Base-by-base conservation (phyloP, 2,329 filamentous ascomycete species). In the Epichloe sylvatica region DNA sequence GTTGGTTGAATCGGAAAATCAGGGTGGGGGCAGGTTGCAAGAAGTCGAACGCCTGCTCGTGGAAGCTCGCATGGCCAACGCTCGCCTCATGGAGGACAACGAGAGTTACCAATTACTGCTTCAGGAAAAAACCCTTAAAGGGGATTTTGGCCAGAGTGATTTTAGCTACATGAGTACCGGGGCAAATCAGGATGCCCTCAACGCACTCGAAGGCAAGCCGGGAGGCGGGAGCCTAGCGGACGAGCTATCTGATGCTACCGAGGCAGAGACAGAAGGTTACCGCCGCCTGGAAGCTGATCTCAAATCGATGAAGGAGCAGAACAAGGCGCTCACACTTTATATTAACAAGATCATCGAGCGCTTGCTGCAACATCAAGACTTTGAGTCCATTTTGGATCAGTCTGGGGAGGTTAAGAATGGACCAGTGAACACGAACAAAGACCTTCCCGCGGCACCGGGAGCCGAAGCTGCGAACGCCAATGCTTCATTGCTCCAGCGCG, bases 341-440 rank as follows among this genome's bases (percentile, higher is more conserved):
- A 96, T 98, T 73, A 95, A 97, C 77, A 94, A 92, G 71, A 97
- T 98, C 65, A 95, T 98, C 64, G 92, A 92, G 65, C 85, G 92
- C 50, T 79, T 98, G 42, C 77, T 98, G 53, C 86, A 94, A 63
- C 86, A 96, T 67, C 86, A 94, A 61, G 90, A 94, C 57, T 97
- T 95, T 57, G 91, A 98, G 69, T 82, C 87, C 54, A 94, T 97
- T 53, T 75, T 96, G 39, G 88, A 94, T 63, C 85, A 87, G 65
- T 86, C 84, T 8, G 78, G 79, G 47, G 78, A 83, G 50, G 59
- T 65, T 49, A 62, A 65, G 51, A 60, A 59, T 25, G 60, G 51
- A 42, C 55, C 30, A 36, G 57, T 59, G 39, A 77, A 84, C 61
- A 77, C 73, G 37, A 83, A 92, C 65, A 95, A 95, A 66, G 89